phyloP scores from a whole-genome alignment of 192 early-diverging fungal genomes.

The Coemansia sp. region DNA sequence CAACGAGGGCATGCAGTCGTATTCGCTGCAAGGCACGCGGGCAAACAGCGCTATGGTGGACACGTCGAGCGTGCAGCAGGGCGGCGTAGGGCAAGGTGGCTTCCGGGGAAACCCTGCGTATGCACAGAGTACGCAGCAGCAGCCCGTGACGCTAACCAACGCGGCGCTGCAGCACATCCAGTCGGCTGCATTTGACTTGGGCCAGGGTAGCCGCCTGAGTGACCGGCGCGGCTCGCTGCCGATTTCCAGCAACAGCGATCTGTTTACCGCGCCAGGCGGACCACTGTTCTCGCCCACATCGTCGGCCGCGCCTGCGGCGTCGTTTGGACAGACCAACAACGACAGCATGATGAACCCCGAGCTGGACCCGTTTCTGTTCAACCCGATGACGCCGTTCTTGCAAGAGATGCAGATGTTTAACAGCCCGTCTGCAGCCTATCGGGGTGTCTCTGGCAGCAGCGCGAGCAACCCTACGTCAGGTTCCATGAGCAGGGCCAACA shows the following conservation, averaged over 20 bases:
- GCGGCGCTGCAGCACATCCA: slow-evolving; percentile 35
- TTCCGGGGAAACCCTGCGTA: not conserved
- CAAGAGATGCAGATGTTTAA: slow-evolving; percentile 48
- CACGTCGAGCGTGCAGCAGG: no score
- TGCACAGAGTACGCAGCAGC: not conserved
- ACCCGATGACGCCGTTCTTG: slow-evolving; percentile 50
- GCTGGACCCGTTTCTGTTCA: slow-evolving; percentile 50
- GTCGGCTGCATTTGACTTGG: slow-evolving; percentile 15
- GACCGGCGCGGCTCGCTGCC: slow-evolving; percentile 37
- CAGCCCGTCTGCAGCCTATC: not conserved
- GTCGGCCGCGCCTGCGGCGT: not conserved
- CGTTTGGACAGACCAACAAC: slow-evolving; percentile 1
- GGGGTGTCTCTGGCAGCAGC: slow-evolving; percentile 5
- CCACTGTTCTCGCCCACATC: slow-evolving; percentile 13
- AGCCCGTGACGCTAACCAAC: slow-evolving; percentile 10
- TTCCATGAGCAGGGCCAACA: slow-evolving; percentile 1
- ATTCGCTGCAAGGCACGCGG: slow-evolving; percentile 29
- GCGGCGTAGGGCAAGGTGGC: not conserved
- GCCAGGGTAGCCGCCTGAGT: slow-evolving; percentile 13
- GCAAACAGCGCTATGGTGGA: not conserved
- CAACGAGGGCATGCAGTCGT: slow-evolving; percentile 39
- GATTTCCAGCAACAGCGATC: slow-evolving; percentile 39
- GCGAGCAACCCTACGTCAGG: not conserved
- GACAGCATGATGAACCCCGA: slow-evolving; percentile 21
- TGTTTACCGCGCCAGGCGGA: slow-evolving; percentile 38